phyloP scores from a whole-genome alignment of 1,139 yeast species.

The Taphrina communis region DNA sequence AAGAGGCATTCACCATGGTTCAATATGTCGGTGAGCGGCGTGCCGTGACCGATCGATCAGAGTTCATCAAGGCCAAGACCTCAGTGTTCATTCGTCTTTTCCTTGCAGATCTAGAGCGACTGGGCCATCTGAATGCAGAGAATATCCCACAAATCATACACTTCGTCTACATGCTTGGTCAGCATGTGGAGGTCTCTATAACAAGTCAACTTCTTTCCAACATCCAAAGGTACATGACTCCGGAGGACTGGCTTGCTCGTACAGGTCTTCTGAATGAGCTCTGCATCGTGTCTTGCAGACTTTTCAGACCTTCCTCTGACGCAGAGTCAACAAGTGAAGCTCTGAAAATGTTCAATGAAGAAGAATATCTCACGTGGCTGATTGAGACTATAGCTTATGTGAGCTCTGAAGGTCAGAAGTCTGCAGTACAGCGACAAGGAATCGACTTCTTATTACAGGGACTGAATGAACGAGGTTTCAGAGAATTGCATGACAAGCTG shows the following conservation, averaged over 20 bases:
- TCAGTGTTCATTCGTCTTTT: slow-evolving; percentile 1
- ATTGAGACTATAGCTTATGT: not conserved
- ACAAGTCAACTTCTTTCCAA: not conserved
- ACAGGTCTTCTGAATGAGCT: slow-evolving; percentile 8
- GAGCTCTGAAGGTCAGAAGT: not conserved
- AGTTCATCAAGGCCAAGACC: slow-evolving; percentile 6
- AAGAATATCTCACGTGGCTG: slow-evolving; percentile 8
- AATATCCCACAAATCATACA: slow-evolving; percentile 5
- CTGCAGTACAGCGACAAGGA: not conserved
- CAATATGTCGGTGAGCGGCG: slow-evolving; percentile 8
- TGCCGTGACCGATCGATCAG: not conserved
- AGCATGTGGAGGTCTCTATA: not conserved
- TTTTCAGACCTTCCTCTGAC: not conserved
- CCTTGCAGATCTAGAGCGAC: slow-evolving; percentile 6
- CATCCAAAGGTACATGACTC: not conserved
- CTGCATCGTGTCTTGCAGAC: slow-evolving; percentile 1
- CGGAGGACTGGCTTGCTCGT: slow-evolving; percentile 13
- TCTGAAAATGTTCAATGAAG: not conserved
- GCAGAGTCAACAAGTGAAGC: not conserved
- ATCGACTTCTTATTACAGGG: not conserved
- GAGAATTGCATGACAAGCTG: not conserved
- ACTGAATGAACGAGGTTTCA: not conserved
- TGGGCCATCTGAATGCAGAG: not conserved
- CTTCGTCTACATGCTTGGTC: slow-evolving; percentile 6
- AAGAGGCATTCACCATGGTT: slow-evolving; percentile 9